Conservation (phyloP, 75 land plant genomes). For the Picea sitchensis region DNA sequence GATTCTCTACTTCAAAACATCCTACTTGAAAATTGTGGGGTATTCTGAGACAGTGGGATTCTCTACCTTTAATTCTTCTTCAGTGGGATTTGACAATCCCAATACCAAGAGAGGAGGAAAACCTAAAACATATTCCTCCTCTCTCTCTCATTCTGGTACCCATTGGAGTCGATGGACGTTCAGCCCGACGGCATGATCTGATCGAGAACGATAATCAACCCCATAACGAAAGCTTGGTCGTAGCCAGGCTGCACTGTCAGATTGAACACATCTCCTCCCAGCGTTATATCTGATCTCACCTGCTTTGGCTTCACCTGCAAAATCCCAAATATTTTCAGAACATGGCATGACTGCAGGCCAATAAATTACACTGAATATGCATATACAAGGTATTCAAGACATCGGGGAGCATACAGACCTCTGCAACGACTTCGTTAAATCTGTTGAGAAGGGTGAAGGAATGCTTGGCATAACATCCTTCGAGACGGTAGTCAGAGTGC, state of each 20-base stretch:
- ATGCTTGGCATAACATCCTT: not conserved
- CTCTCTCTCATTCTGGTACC: no score
- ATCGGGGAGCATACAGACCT: constrained; percentile 2
- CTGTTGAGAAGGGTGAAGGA: constrained; percentile 9
- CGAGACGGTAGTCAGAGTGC: not conserved
- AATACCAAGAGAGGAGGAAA: no score
- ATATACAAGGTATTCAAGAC: not conserved
- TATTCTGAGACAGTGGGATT: no score
- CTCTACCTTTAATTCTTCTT: no score
- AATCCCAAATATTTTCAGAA: no score
- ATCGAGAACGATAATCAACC: not conserved
- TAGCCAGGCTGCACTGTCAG: constrained; percentile 27
- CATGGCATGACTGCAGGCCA: no score
- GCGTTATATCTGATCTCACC: constrained; percentile 15
- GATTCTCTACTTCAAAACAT: no score
- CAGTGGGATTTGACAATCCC: no score
- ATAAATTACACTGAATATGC: not conserved
- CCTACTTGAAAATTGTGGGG: no score
- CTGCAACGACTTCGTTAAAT: constrained; percentile 12
- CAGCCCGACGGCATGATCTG: not conserved
- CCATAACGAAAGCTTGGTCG: constrained; percentile 30
- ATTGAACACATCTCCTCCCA: constrained; percentile 47
- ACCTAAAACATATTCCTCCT: no score
- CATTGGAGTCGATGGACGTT: no score
- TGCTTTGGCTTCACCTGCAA: constrained; percentile 33